A percentile compares a stretch with the other conserved stretches of the same genome.
Evolutionary conservation across 2,329 filamentous ascomycete species (phyloP).

Genomic region (Aureobasidium sp.): DNA sequence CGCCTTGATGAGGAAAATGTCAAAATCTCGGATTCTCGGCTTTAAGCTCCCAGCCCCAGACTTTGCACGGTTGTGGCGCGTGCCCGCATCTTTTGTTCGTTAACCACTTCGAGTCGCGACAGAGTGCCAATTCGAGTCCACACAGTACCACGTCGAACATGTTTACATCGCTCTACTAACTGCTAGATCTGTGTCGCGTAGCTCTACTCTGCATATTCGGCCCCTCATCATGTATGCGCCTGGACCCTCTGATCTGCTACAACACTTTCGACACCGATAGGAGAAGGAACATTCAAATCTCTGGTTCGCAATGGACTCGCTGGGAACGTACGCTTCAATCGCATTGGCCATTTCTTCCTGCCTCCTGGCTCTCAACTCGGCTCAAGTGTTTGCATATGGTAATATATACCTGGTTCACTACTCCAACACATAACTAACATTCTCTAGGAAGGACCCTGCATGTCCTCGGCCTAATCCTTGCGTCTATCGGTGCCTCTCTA

Average conservation of each 20-base stretch:
- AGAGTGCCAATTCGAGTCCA: too few species aligned
- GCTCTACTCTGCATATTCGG: neutral
- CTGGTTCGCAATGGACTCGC: neutral
- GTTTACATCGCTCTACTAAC: neutral
- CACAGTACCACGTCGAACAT: neutral
- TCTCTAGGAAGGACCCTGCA: conserved; percentile 28
- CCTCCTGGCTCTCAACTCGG: conserved; percentile 16
- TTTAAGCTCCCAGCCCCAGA: too few species aligned
- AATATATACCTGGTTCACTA: neutral
- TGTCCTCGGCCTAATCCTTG: conserved; percentile 33
- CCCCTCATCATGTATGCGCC: neutral
- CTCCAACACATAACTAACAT: neutral
- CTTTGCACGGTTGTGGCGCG: too few species aligned
- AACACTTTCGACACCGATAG: neutral
- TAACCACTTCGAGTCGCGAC: neutral
- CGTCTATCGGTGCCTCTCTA: conserved; percentile 30
- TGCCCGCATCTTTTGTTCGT: neutral
- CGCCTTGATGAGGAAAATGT: too few species aligned
- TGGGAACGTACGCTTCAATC: conserved; percentile 12
- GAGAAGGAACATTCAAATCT: neutral
- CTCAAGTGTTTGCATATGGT: conserved; percentile 6
- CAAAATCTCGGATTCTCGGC: too few species aligned
- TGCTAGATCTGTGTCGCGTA: neutral
- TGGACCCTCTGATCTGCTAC: neutral
- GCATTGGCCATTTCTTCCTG: conserved; percentile 23